Evolutionary conservation across 2,329 filamentous ascomycete genomes (phyloP), one percentile per base, ranked within the genome.

Genomic region (Canariomyces notabilis): DNA sequence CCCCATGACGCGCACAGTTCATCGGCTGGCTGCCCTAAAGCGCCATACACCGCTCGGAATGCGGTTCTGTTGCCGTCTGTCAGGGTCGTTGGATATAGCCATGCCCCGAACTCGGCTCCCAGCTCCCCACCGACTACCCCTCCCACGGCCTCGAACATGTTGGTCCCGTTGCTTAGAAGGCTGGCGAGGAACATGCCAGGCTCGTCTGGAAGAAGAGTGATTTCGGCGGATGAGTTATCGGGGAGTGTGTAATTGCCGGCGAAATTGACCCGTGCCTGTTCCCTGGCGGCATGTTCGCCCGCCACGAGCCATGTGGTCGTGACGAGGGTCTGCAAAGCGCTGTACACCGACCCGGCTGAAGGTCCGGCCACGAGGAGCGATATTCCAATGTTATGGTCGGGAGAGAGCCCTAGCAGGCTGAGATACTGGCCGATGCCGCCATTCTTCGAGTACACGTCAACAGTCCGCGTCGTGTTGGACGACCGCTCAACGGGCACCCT

Each of bases 401-500:
- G 57, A 20, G 36, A 44, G 7, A 51, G 36, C 4, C 57, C 57
- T 0, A 61, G 12, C 2, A 58, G 38, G 0, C 48, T 37, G 3
- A 39, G 31, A 21, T 65, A 61, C 1, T 46, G 49, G 7, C 42
- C 47, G 16, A 58, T 54, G 4, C 51, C 42, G 14, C 48, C 51
- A 12, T 39, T 23, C 20, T 51, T 53, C 44, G 49, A 48, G 42
- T 53, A 62, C 1, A 62, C 45, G 29, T 62, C 60, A 0, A 55
- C 55, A 5, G 59, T 32, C 0, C 60, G 57, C 6, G 55, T 61
- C 18, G 37, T 43, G n/a, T 54, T 51, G 31, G 42, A 42, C 2
- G 39, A 22, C 8, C 46, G 15, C n/a, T 52, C 38, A n/a, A 44
- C 18, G 46, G 63, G 59, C 22, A 59, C 57, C 11, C 64, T 57